Conservation (phyloP, 1,284 basidiomycete genomes). For the Cryptococcus amylolentus region DNA sequence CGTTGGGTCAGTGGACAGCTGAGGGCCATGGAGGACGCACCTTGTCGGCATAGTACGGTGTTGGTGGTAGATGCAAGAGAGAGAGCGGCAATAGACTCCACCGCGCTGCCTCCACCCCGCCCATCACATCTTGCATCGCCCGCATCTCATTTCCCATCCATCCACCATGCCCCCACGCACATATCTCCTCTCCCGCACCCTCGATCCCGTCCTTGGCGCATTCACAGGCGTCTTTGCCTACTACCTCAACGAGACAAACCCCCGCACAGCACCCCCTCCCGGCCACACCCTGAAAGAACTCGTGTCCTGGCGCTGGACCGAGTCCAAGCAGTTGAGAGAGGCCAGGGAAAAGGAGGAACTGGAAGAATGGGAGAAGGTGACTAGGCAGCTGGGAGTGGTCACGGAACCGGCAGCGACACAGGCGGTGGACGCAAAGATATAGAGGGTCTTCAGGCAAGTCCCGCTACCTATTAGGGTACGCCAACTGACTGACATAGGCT, state of each 20-base stretch:
- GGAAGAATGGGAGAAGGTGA: constrained; percentile 41
- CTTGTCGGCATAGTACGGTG: background rate
- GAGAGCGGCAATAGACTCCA: background rate
- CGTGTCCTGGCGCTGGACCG: constrained; percentile 64
- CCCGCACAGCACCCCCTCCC: constrained; percentile 66
- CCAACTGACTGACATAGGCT: constrained; percentile 1
- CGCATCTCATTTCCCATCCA: background rate
- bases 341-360: constrained; percentile 17
- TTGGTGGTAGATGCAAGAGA: too few relatives aligned
- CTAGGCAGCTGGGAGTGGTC: constrained; percentile 38
- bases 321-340: constrained; percentile 26
- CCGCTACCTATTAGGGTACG: too few relatives aligned
- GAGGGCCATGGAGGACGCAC: background rate
- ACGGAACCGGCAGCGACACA: background rate
- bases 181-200: constrained; percentile 46
- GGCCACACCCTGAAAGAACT: constrained; percentile 64
- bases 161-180: constrained; percentile 14
- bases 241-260: constrained; percentile 78
- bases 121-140: background rate
- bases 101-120: background rate
- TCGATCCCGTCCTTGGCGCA: constrained; percentile 72
- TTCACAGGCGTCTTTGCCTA: constrained; percentile 77
- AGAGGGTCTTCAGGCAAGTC: background rate
- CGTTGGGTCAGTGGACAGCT: background rate
- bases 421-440: constrained; percentile 2